These are phyloP conservation scores for Raffaelea arxii DNA, from an alignment of 2,329 filamentous ascomycete genomes.

Conservation along the genomic window DNA sequence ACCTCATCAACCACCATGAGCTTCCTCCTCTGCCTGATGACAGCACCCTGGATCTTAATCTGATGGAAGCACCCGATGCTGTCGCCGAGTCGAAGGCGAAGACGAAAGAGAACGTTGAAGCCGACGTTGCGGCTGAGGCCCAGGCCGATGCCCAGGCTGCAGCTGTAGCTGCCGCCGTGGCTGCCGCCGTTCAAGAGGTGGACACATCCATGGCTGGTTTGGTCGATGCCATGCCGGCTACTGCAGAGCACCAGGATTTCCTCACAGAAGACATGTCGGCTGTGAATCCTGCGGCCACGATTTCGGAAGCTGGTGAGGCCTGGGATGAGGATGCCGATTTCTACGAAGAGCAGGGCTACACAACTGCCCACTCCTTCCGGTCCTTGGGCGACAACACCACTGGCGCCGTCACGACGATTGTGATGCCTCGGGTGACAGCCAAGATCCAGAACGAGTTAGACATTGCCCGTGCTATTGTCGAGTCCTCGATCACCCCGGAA, in stretches of 20 bases:
- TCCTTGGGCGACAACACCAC: conserved; percentile 59
- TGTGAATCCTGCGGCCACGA: background rate
- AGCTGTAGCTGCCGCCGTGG: background rate
- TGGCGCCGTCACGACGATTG: conserved; percentile 42
- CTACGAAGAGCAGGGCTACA: conserved; percentile 60
- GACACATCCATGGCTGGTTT: background rate
- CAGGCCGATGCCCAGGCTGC: background rate
- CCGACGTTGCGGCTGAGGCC: background rate
- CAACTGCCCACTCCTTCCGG: conserved; percentile 64
- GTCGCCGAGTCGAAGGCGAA: no score
- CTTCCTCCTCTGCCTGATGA: conserved; percentile 1
- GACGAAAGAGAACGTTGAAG: no score
- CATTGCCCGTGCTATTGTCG: conserved; percentile 53
- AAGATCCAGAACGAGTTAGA: conserved; percentile 66
- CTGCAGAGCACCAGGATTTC: background rate
- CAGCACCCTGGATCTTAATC: background rate
- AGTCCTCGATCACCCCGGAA: conserved; percentile 54
- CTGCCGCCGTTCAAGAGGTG: background rate
- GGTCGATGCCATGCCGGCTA: no score
- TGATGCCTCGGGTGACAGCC: conserved; percentile 63
- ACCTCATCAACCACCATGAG: conserved; percentile 15
- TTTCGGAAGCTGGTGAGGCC: conserved; percentile 55
- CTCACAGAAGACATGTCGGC: conserved; percentile 8
- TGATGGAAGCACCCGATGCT: background rate
- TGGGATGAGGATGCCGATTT: conserved; percentile 70